Evolutionary conservation across 345 rosid species (phyloP).

Genomic region (Populus davidiana): DNA sequence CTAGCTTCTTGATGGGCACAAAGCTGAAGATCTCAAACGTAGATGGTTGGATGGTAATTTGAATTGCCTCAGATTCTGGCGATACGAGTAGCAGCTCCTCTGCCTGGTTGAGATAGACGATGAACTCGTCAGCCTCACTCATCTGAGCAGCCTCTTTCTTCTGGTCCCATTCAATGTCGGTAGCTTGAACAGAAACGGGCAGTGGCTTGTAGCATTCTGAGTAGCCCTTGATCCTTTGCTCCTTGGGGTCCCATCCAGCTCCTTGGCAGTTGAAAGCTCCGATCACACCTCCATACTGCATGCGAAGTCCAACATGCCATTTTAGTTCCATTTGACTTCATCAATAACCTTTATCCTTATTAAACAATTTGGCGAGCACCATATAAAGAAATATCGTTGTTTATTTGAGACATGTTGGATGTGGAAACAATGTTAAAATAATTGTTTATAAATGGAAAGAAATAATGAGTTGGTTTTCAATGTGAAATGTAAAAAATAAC

Average conservation of each 20-base stretch:
- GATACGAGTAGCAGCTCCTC: slow-evolving; percentile 35
- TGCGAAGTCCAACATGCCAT: neutral
- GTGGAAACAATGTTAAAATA: neutral
- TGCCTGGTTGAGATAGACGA: slow-evolving; percentile 53
- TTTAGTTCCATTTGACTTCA: neutral
- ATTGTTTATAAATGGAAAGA: too few species aligned
- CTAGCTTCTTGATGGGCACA: slow-evolving; percentile 54
- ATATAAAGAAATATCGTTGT: neutral
- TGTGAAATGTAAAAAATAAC: too few species aligned
- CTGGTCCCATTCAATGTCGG: slow-evolving; percentile 86
- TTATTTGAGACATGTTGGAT: neutral
- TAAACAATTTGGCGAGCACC: neutral
- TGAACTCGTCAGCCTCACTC: slow-evolving; percentile 43
- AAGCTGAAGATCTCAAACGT: slow-evolving; percentile 72
- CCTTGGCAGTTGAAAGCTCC: slow-evolving; percentile 98
- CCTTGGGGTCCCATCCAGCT: slow-evolving; percentile 77
- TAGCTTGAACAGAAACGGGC: slow-evolving; percentile 47
- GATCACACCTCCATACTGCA: slow-evolving; percentile 82
- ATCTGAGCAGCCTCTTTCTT: slow-evolving; percentile 31
- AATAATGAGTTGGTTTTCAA: too few species aligned
- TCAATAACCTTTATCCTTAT: neutral
- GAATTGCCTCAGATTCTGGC: slow-evolving; percentile 37
- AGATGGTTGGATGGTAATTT: slow-evolving; percentile 56
- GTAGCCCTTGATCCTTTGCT: slow-evolving; percentile 49
- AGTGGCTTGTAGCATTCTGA: slow-evolving; percentile 65